phyloP scores from a whole-genome alignment of 2,329 filamentous ascomycete species.

The Arthrobotrys conoides region DNA sequence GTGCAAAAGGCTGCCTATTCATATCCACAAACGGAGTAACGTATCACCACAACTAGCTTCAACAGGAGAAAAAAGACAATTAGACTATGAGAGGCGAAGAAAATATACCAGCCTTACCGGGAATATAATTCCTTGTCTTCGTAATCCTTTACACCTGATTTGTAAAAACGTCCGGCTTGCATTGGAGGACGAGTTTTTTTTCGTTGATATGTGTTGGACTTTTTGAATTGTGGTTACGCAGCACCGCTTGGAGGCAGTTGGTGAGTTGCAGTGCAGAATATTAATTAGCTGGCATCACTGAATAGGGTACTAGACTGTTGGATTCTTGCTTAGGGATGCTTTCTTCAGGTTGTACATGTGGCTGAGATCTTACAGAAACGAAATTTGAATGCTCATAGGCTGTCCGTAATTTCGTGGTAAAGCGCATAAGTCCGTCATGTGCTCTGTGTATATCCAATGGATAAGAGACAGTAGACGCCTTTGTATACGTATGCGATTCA shows the following conservation, averaged over 20 bases:
- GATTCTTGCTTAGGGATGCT: background rate
- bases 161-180: slow-evolving; percentile 21
- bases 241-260: background rate
- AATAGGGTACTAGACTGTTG: background rate
- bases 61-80: background rate
- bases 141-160: slow-evolving; percentile 3
- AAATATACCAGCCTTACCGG: slow-evolving; percentile 15
- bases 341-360: background rate
- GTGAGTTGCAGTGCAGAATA: slow-evolving; percentile 7
- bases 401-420: slow-evolving; percentile 22
- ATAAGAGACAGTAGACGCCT: background rate
- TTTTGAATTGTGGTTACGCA: background rate
- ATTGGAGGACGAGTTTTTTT: background rate
- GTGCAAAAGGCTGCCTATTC: slow-evolving; percentile 12
- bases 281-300: background rate
- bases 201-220: background rate
- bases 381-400: slow-evolving; percentile 4
- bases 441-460: slow-evolving; percentile 2
- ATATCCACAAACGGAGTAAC: slow-evolving; percentile 9
- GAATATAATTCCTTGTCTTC: background rate
- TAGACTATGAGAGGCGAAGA: background rate
- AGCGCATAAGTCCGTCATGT: slow-evolving; percentile 1
- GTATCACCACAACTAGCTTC: slow-evolving; percentile 5
- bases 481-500: background rate
- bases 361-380: background rate